A percentile compares a stretch with the other conserved stretches of the same genome.
These are phyloP conservation scores for Floccularia luteovirens DNA, from an alignment of 768 basidiomycete genomes.

Conservation along the genomic window DNA sequence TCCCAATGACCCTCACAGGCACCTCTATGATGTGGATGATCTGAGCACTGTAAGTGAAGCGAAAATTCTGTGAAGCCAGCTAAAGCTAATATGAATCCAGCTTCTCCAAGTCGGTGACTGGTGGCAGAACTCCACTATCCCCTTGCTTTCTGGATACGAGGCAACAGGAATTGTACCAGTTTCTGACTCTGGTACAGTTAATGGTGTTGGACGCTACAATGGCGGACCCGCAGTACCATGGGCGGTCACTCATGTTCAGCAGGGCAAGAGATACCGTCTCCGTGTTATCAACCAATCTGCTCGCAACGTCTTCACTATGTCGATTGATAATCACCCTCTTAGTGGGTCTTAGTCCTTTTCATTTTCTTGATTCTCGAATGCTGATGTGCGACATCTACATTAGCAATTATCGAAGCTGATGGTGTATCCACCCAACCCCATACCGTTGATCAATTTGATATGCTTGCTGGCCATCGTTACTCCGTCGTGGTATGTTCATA, in stretches of 20 bases:
- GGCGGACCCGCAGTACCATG: conserved; percentile 30
- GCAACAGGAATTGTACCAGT: conserved; percentile 19
- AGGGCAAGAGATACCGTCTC: conserved; percentile 43
- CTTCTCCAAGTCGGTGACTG: conserved; percentile 23
- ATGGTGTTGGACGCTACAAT: conserved; percentile 33
- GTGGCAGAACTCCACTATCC: conserved; percentile 23
- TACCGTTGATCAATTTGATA: conserved; percentile 28
- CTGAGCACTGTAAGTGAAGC: conserved; percentile 7
- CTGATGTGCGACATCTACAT: conserved; percentile 9
- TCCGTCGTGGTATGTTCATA: conserved; percentile 21
- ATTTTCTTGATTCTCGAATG: not conserved
- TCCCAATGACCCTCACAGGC: conserved; percentile 3
- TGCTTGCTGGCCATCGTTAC: conserved; percentile 46
- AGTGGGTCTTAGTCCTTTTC: conserved; percentile 6
- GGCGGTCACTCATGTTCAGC: conserved; percentile 30
- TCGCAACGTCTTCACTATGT: conserved; percentile 29
- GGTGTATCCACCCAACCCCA: conserved; percentile 21
- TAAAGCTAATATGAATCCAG: conserved; percentile 2
- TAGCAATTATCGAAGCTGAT: conserved; percentile 31
- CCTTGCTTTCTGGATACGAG: conserved; percentile 19
- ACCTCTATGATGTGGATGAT: conserved; percentile 14
- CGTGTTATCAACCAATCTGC: conserved; percentile 45
- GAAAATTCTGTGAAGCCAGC: conserved; percentile 8
- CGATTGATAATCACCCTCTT: conserved; percentile 22
- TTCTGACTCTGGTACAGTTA: conserved; percentile 34